Conservation (phyloP, 805 yeast species). For the Yamadazyma philogaea region DNA sequence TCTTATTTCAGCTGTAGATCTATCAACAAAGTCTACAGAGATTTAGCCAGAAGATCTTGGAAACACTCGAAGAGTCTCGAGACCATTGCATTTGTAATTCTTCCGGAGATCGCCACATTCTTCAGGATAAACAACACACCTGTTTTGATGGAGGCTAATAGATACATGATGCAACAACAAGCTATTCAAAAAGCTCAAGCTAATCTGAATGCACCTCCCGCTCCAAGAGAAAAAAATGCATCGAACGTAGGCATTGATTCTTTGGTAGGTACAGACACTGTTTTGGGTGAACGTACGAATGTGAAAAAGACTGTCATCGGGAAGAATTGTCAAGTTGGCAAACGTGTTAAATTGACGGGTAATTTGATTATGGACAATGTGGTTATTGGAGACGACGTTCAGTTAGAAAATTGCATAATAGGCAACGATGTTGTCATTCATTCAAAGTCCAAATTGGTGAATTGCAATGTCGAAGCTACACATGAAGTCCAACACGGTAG, state of each 20-base stretch:
- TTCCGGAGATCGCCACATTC: constrained; percentile 70
- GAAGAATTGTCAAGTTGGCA: constrained; percentile 70
- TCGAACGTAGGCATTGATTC: constrained; percentile 90
- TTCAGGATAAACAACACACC: constrained; percentile 75
- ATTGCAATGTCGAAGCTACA: constrained; percentile 83
- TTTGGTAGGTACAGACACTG: constrained; percentile 64
- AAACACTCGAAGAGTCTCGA: constrained; percentile 58
- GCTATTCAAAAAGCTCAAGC: constrained; percentile 32
- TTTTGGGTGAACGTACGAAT: constrained; percentile 75
- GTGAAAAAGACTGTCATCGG: constrained; percentile 87
- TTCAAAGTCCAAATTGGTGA: constrained; percentile 61
- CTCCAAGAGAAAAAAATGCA: constrained; percentile 45
- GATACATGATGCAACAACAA: constrained; percentile 65
- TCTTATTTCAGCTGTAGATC: constrained; percentile 45
- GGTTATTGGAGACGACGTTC: constrained; percentile 72
- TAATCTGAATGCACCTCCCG: constrained; percentile 8
- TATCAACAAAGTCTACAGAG: constrained; percentile 70
- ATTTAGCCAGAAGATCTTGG: constrained; percentile 91
- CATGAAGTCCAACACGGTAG: constrained; percentile 62
- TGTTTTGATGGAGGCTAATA: constrained; percentile 86
- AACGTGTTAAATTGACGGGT: constrained; percentile 83
- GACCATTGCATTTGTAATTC: constrained; percentile 62
- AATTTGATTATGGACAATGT: constrained; percentile 75
- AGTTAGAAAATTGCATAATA: constrained; percentile 80
- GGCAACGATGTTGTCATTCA: constrained; percentile 69